Evolutionary conservation across 1,139 yeast species (phyloP).

Genomic region (Yamadazyma spencermartinsiae): DNA sequence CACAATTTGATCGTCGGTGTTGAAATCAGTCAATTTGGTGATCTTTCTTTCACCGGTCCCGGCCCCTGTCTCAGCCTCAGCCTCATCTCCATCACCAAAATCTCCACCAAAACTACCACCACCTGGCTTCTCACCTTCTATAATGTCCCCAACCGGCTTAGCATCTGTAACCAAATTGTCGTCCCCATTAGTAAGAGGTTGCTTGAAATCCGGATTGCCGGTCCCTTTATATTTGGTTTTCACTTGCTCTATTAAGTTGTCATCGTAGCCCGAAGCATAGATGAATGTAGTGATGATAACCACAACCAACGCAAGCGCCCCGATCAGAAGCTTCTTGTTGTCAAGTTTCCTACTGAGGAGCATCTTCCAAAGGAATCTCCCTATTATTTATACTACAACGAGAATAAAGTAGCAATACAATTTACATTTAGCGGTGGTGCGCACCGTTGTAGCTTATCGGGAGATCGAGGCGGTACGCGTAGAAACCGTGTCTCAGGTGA

Average conservation of each 20-base stretch:
- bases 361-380: neutral
- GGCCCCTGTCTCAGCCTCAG: neutral
- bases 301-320: neutral
- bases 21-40: slow-evolving; percentile 7
- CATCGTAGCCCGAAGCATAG: slow-evolving; percentile 3
- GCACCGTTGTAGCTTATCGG: no score
- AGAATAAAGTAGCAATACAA: no score
- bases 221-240: slow-evolving; percentile 2
- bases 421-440: no score
- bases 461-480: no score
- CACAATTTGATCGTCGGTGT: slow-evolving; percentile 9
- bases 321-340: slow-evolving; percentile 3
- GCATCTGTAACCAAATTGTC: neutral
- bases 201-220: slow-evolving; percentile 2
- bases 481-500: no score
- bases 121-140: neutral
- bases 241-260: slow-evolving; percentile 6
- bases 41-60: slow-evolving; percentile 1
- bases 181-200: neutral
- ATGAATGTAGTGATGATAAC: neutral
- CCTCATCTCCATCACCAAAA: no score
- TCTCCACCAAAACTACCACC: no score
- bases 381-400: no score
- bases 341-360: neutral
- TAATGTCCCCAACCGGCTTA: neutral